Base-by-base conservation (phyloP, 208 protist species). In the Balamuthia mandrillaris region DNA sequence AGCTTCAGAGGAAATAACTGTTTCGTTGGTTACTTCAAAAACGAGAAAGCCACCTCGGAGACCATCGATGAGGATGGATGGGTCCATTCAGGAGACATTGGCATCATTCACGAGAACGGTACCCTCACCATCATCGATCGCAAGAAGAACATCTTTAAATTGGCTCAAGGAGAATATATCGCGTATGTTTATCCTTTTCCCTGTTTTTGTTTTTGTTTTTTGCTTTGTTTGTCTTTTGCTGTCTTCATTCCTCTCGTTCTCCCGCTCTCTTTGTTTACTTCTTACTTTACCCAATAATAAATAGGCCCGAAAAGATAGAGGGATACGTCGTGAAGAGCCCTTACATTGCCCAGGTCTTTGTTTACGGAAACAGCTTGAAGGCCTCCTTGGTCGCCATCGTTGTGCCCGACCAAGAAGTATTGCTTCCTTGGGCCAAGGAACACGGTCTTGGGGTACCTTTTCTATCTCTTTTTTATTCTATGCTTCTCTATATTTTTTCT, bases 131-230 rank as follows among this genome's bases (percentile, higher is more conserved):
- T 97, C 81, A 95, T 97, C 81, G 95, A 97, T 77, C 75, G 95
- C 58, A 92, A 92, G 63, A 97, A 97, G 68, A 88, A 95, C 82
- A 91, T 96, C 21, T 96, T 97, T 61, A 97, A 97, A 78, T 75
- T 96, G 9, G 87, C 93, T 9, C 94, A 96, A 68, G 94, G 93
- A 24, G 92, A 95, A 86, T 96, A 94, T 77, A 68, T 96, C 37
- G 89, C 91, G 14, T 82, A 81, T 24, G 47, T 61, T 16, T 12
- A 9, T 45, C n/a, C 10, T 63, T 63, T 29, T 77, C 14, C 66
- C 27, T 44, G 10, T 42, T 84, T 21, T 37, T 3, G 7, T 56
- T 44, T 85, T 3, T 37, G 14, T 86, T 82, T 68, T 29, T 35
- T 84, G 29, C 31, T 31, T 16, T 14, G 12, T 6, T 85, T n/a